These are phyloP conservation scores for Fusarium compactum DNA, from an alignment of 2,329 filamentous ascomycete genomes.

Conservation along the genomic window DNA sequence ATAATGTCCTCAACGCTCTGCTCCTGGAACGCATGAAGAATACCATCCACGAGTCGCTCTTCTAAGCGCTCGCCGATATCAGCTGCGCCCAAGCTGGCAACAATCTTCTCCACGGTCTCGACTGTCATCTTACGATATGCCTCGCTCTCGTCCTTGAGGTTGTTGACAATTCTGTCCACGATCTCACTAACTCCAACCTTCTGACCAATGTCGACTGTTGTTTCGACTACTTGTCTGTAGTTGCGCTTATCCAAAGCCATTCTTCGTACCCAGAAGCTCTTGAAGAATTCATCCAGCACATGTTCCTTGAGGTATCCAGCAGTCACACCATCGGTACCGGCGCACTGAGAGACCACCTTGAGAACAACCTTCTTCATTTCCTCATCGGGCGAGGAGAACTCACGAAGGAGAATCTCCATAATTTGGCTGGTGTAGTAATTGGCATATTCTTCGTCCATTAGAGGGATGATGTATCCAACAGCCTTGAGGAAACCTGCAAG, in stretches of 20 bases:
- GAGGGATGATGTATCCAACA: slow-evolving; percentile 96
- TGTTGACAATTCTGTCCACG: slow-evolving; percentile 89
- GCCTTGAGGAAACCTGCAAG: slow-evolving; percentile 96
- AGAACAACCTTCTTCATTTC: slow-evolving; percentile 99
- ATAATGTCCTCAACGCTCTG: slow-evolving; percentile 96
- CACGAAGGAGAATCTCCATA: slow-evolving; percentile 96
- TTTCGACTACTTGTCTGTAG: slow-evolving; percentile 97
- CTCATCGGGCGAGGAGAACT: slow-evolving; percentile 96
- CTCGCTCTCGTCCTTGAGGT: slow-evolving; percentile 98
- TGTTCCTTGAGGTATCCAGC: slow-evolving; percentile 95
- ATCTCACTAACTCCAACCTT: slow-evolving; percentile 99
- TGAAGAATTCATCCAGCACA: slow-evolving; percentile 96
- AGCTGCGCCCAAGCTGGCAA: slow-evolving; percentile 91
- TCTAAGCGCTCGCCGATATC: slow-evolving; percentile 94
- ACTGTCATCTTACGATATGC: slow-evolving; percentile 99
- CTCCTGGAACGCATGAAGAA: slow-evolving; percentile 96
- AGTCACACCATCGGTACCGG: slow-evolving; percentile 93
- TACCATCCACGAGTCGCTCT: slow-evolving; percentile 93
- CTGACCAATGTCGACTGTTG: slow-evolving; percentile 94
- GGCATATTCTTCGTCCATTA: slow-evolving; percentile 99
- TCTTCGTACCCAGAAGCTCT: slow-evolving; percentile 96
- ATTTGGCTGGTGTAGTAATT: slow-evolving; percentile 99
- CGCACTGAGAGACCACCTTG: slow-evolving; percentile 96
- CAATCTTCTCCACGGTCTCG: slow-evolving; percentile 96
- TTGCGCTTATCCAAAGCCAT: slow-evolving; percentile 99